A percentile compares a stretch with the other conserved stretches of the same genome.
Conservation (phyloP, 1,139 yeast genomes). For the Pichia sp. region DNA sequence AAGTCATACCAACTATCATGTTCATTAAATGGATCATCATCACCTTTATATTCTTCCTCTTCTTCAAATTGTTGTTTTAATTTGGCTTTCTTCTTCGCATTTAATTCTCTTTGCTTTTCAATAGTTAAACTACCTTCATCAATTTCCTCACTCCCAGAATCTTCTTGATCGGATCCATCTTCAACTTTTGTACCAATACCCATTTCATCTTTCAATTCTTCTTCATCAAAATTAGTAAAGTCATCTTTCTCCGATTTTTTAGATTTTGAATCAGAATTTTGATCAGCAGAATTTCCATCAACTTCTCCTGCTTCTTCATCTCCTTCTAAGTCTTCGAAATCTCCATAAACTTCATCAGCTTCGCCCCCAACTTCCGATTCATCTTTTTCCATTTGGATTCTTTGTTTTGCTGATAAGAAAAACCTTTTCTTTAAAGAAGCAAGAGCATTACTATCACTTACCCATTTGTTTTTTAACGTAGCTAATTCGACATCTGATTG, state of each 20-base stretch:
- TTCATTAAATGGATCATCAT: constrained; percentile 67
- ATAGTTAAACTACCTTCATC: constrained; percentile 40
- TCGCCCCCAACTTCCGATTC: constrained; percentile 32
- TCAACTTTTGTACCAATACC: constrained; percentile 28
- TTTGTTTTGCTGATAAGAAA: constrained; percentile 58
- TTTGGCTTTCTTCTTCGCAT: constrained; percentile 86
- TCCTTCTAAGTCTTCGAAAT: constrained; percentile 50
- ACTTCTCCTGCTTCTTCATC: constrained; percentile 32
- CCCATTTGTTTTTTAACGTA: constrained; percentile 49
- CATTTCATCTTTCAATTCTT: constrained; percentile 27
- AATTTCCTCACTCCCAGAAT: constrained; percentile 29
- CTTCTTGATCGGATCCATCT: constrained; percentile 41
- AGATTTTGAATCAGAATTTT: not conserved
- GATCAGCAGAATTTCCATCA: not conserved
- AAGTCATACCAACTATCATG: constrained; percentile 95
- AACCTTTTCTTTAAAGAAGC: constrained; percentile 51
- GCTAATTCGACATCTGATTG: constrained; percentile 35
- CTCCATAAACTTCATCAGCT: constrained; percentile 49
- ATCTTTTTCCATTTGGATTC: constrained; percentile 25
- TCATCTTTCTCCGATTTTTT: constrained; percentile 14
- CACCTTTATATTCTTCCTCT: constrained; percentile 48
- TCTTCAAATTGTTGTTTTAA: constrained; percentile 85
- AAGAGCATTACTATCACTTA: constrained; percentile 35
- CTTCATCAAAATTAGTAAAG: constrained; percentile 28
- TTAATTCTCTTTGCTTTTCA: constrained; percentile 67